phyloP scores from a whole-genome alignment of 2,329 filamentous ascomycete genomes.

The Fusarium buxicola region DNA sequence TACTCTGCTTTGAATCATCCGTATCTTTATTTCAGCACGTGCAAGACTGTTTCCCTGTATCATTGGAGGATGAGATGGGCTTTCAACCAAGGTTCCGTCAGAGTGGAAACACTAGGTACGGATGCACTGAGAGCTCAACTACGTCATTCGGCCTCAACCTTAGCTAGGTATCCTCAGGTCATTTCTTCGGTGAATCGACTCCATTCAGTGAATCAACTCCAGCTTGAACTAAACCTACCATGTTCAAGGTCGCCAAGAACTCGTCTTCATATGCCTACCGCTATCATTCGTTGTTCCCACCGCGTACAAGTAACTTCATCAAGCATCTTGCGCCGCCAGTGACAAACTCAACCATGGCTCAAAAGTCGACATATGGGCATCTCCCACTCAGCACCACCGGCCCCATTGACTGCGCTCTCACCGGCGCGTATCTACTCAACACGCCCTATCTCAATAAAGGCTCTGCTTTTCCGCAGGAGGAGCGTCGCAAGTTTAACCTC shows the following conservation, averaged over 20 bases:
- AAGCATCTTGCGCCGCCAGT: neutral
- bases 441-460: constrained; percentile 77
- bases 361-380: constrained; percentile 46
- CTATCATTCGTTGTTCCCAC: constrained; percentile 6
- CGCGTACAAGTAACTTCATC: neutral
- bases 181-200: too few relatives aligned
- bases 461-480: constrained; percentile 77
- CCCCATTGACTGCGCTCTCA: constrained; percentile 53
- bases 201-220: neutral
- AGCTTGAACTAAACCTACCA: neutral
- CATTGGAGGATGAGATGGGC: neutral
- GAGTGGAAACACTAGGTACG: constrained; percentile 27
- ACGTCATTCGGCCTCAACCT: constrained; percentile 29
- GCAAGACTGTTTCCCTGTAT: neutral
- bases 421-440: constrained; percentile 52
- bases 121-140: constrained; percentile 22
- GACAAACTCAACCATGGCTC: constrained; percentile 22
- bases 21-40: constrained; percentile 15
- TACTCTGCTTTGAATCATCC: neutral
- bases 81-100: constrained; percentile 29
- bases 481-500: constrained; percentile 77
- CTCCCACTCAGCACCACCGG: constrained; percentile 52
- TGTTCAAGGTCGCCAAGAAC: constrained; percentile 16
- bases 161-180: constrained; percentile 12
- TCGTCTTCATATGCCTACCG: constrained; percentile 2